These are phyloP conservation scores for Populus hybrid DNA, from an alignment of 441 rosid genomes.

Conservation along the genomic window DNA sequence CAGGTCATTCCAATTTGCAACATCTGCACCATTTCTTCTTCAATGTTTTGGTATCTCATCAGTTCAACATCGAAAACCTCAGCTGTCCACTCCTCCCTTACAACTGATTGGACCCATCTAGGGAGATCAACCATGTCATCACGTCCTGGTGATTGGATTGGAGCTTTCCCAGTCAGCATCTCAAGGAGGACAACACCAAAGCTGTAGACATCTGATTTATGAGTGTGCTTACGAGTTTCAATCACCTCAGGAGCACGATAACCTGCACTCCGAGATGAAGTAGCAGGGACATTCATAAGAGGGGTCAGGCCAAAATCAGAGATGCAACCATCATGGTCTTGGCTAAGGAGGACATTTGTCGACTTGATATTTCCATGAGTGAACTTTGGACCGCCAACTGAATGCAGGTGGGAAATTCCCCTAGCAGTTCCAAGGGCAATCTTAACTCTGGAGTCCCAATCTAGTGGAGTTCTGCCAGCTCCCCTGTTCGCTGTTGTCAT, in stretches of 20 bases:
- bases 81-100: slow-evolving; percentile 96
- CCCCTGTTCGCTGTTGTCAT: slow-evolving; percentile 55
- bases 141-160: slow-evolving; percentile 63
- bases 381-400: slow-evolving; percentile 59
- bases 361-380: slow-evolving; percentile 87
- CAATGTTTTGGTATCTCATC: slow-evolving; percentile 72
- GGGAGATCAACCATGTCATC: slow-evolving; percentile 83
- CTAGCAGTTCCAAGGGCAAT: slow-evolving; percentile 77
- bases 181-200: slow-evolving; percentile 86
- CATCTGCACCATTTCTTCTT: slow-evolving; percentile 98
- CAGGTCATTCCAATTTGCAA: slow-evolving; percentile 91
- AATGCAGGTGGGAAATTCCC: slow-evolving; percentile 68
- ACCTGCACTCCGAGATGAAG: slow-evolving; percentile 71
- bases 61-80: slow-evolving; percentile 87
- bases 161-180: slow-evolving; percentile 84
- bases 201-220: slow-evolving; percentile 81
- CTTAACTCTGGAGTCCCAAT: slow-evolving; percentile 71
- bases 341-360: slow-evolving; percentile 71
- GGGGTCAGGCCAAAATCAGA: slow-evolving; percentile 76
- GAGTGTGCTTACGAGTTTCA: slow-evolving; percentile 78
- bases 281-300: slow-evolving; percentile 61
- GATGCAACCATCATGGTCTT: slow-evolving; percentile 52
- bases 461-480: slow-evolving; percentile 55
- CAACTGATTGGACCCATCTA: slow-evolving; percentile 92
- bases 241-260: slow-evolving; percentile 87